Conservation (phyloP, 108 stramenopile species). For the Nitzschia putrida region DNA sequence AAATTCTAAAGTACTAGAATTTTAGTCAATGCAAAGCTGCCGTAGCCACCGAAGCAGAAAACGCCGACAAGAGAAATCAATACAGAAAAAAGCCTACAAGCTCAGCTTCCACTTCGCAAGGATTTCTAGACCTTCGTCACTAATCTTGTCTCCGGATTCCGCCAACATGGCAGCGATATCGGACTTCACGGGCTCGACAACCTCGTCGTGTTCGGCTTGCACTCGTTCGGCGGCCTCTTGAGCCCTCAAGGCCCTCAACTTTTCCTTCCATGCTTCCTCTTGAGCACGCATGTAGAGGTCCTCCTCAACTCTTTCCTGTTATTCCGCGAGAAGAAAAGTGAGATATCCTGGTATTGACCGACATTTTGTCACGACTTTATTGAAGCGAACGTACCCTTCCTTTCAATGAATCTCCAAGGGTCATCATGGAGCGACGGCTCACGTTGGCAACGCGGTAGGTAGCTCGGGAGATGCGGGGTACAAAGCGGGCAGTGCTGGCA, state of each 20-base stretch:
- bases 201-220: constrained; percentile 24
- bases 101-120: constrained; percentile 49
- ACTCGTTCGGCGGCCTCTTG: constrained; percentile 30
- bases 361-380: not conserved
- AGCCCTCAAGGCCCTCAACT: constrained; percentile 32
- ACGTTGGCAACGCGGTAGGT: constrained; percentile 1
- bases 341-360: not conserved
- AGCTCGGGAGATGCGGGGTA: constrained; percentile 4
- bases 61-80: too few species aligned
- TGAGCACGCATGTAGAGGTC: constrained; percentile 50
- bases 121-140: constrained; percentile 38
- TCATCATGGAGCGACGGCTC: constrained; percentile 12
- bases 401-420: constrained; percentile 19
- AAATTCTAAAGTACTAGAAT: too few species aligned
- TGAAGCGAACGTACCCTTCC: constrained; percentile 20
- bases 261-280: constrained; percentile 45
- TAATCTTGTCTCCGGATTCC: constrained; percentile 36
- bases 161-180: constrained; percentile 25
- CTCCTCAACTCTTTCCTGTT: constrained; percentile 54
- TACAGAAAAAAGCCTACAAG: constrained; percentile 13
- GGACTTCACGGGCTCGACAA: constrained; percentile 30
- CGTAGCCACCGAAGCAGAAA: too few species aligned
- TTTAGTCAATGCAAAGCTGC: too few species aligned
- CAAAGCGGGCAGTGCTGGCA: constrained; percentile 1
- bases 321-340: not conserved